Evolutionary conservation across 352 stramenopile species (phyloP), one percentile per base, ranked within the genome.

Genomic region (Blastocystis sp.): DNA sequence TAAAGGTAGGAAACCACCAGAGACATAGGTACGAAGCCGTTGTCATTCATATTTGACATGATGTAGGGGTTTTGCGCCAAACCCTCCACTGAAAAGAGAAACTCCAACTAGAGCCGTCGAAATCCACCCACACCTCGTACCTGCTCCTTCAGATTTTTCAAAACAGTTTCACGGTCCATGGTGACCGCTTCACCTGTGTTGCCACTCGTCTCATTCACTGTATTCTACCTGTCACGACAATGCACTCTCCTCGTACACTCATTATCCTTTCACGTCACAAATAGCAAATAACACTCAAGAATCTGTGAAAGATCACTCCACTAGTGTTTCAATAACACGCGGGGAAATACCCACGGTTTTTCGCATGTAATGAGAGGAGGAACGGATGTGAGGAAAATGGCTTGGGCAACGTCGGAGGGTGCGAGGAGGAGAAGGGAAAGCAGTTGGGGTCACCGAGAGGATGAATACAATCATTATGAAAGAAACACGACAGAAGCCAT

Each of bases 31-130:
- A 84, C 34, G 36, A 75, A 84, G 36, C 59, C 54, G 29, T 73
- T 44, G n/a, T 84, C 73, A 46, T 84, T 38, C 73, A 84, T 84
- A 36, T 51, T 36, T n/a, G 73, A 71, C 21, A 46, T 21, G 36
- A 84, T 8, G 32, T 67, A 57, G n/a, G 49, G n/a, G 21, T 64
- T 63, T 42, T 78, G n/a, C 38, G 67, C 67, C 46, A 78, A 27
- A 38, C 24, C 46, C 38, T 78, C 67, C 46, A 78, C 57, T 16
- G 67, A 78, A 78, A 78, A 61, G 34, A 78, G 42, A 42, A n/a
- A 57, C 49, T 78, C 67, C 27, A 78, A n/a, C 67, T 78, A 78
- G 27, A 38, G 56, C 4, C 46, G 24, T 61, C 40, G 57, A 46
- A 34, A 9, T 63, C 53, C 21, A 36, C 29, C 6, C 14, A 54